Evolutionary conservation across 306 rosid genomes (phyloP), one percentile per base, ranked within the genome.

Genomic region (Quercus wislizeni): DNA sequence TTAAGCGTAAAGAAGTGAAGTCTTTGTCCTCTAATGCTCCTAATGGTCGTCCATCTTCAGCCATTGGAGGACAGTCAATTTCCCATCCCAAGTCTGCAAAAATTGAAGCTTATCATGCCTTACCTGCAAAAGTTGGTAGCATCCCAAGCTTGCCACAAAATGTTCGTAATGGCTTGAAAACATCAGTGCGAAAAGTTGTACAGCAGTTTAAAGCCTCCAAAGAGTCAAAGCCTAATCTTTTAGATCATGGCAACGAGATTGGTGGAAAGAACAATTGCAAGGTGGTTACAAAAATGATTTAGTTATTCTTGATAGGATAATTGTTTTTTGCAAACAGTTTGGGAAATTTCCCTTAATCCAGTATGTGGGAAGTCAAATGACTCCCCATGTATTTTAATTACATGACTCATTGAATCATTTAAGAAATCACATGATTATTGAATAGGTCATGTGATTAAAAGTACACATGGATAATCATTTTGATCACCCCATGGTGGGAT

Each of bases 141-240:
- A 67, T 72, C 68, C 87, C 88, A 59, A 82, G 67, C 80, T 80
- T 82, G 76, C 87, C 85, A 3, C 91, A 80, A 85, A 88, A 90
- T 87, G 87, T 88, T 54, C 80, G 76, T 51, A 92, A 80, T 84
- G 94, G 97, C 74, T 73, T 92, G 73, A 92, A 87, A 83, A 81
- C 90, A 75, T 90, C 94, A 30, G 73, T 90, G 86, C 84, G 75
- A 67, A 92, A 92, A 87, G 91, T 87, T 74, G 94, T 92, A 46
- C 91, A 87, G 88, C 94, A 92, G 86, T 87, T 92, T 85, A 87
- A 69, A 86, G 72, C 85, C 87, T 81, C 97, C 61, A 89, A 85
- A 83, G 93, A 88, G 74, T 83, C 84, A 38, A 86, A 77, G 72
- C 61, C 83, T 71, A 77, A 41, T 82, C 56, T 73, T 35, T 54